phyloP scores from a whole-genome alignment of 805 yeast species.

The Starmerella sirachaensis region DNA sequence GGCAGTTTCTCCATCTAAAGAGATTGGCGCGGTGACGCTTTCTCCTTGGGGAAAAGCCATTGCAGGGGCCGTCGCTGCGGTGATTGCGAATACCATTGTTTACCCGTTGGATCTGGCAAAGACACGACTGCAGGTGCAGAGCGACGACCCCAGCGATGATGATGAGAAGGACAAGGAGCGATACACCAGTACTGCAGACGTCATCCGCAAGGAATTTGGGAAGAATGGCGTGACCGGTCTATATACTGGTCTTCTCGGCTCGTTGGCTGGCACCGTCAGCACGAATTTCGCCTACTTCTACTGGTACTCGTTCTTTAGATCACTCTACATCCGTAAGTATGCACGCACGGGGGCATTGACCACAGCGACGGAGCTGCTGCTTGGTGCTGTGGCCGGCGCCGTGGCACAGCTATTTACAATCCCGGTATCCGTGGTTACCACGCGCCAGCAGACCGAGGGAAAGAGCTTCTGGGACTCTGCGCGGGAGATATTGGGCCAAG shows the following conservation, averaged over 20 bases:
- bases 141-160: slow-evolving; percentile 8
- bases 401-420: slow-evolving; percentile 67
- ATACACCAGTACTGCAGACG: slow-evolving; percentile 52
- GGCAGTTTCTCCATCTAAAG: slow-evolving; percentile 14
- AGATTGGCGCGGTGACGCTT: slow-evolving; percentile 17
- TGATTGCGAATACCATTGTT: slow-evolving; percentile 62
- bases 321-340: slow-evolving; percentile 38
- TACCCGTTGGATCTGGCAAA: slow-evolving; percentile 73
- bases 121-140: slow-evolving; percentile 64
- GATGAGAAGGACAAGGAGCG: slow-evolving; percentile 17
- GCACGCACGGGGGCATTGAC: slow-evolving; percentile 28
- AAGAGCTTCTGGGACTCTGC: slow-evolving; percentile 34
- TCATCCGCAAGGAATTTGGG: slow-evolving; percentile 42
- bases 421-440: slow-evolving; percentile 68
- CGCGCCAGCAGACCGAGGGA: slow-evolving; percentile 37
- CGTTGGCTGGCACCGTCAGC: slow-evolving; percentile 58
- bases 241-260: slow-evolving; percentile 60
- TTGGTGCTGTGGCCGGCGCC: slow-evolving; percentile 76
- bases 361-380: slow-evolving; percentile 54
- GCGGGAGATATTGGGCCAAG: slow-evolving; percentile 43
- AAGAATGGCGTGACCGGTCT: slow-evolving; percentile 54
- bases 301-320: slow-evolving; percentile 69
- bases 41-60: slow-evolving; percentile 69
- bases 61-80: slow-evolving; percentile 73
- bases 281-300: slow-evolving; percentile 76